Percentiles rank a stretch among this genome's conserved stretches.
These are phyloP conservation scores for Fusarium sp. DNA, from an alignment of 2,329 filamentous ascomycete genomes.

Conservation along the genomic window DNA sequence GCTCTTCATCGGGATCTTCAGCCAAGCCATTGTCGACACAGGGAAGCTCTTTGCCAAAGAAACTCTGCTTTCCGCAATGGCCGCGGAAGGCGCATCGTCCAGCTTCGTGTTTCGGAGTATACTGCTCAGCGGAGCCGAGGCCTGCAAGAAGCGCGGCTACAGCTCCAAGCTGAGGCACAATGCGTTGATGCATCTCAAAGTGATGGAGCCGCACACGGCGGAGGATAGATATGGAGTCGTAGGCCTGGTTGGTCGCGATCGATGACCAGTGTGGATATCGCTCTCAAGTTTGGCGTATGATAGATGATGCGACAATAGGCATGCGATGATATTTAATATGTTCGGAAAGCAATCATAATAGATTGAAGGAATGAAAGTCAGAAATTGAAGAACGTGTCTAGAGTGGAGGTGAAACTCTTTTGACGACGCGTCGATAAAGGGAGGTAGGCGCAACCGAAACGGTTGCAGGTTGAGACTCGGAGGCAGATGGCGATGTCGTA, in stretches of 20 bases:
- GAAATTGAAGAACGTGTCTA: constrained; percentile 2
- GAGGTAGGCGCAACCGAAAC: constrained; percentile 21
- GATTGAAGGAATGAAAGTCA: constrained; percentile 10
- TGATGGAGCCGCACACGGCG: constrained; percentile 39
- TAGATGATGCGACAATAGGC: constrained; percentile 18
- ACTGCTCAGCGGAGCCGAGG: constrained; percentile 46
- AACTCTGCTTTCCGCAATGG: constrained; percentile 89
- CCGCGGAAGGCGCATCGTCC: constrained; percentile 92
- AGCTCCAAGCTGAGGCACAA: constrained; percentile 50
- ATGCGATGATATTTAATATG: constrained; percentile 22
- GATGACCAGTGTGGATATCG: constrained; percentile 22
- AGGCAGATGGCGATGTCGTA: constrained; percentile 36
- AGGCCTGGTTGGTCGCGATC: constrained; percentile 22
- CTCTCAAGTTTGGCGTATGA: constrained; percentile 26
- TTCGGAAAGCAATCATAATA: constrained; percentile 30
- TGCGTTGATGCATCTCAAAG: constrained; percentile 51
- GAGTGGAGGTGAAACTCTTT: constrained; percentile 23
- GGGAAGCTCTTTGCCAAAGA: constrained; percentile 90
- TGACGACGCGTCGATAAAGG: constrained; percentile 22
- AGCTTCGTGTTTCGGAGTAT: constrained; percentile 78
- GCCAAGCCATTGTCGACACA: constrained; percentile 93
- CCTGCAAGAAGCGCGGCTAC: constrained; percentile 48
- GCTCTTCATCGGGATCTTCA: constrained; percentile 75
- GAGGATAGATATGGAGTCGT: constrained; percentile 33
- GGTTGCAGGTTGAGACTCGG: constrained; percentile 24